Base-by-base conservation (phyloP, 768 basidiomycete genomes). In the Auriscalpium vulgare region DNA sequence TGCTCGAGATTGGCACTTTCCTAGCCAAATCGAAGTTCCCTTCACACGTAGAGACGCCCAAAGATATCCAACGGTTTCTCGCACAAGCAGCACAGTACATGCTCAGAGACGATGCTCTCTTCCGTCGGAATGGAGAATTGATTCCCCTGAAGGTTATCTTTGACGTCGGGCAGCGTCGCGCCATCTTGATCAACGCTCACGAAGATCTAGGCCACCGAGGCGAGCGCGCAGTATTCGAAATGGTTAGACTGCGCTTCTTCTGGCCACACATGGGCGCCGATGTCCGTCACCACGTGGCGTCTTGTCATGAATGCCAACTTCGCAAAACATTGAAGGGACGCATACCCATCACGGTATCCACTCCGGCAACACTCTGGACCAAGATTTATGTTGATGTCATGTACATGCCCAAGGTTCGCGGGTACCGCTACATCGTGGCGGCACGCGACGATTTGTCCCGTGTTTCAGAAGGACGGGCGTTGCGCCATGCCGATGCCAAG, bases 321-420 rank as follows among this genome's bases (percentile, higher is more conserved):
- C 56, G 65, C 0, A 62, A 65, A 0, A 56, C 60, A 0, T 9
- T 53, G 0, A 66, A 67, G 13, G 45, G 74, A 0, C 21, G 52
- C 1, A 61, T 66, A 8, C 68, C 65, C 0, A 60, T 64, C 2
- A 60, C 55, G 0, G 51, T 68, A 1, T 36, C 65, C 1, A 37
- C 35, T 1, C 64, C 67, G 2, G 51, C 61, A 2, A 50, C 59
- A 0, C 59, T 67, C 9, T 76, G 74, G 54, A 16, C 59, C 14
- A 72, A 73, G 38, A 66, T 70, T 0, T 69, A 77, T 38, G 62
- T 74, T 9, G 71, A 79, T 59, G 69, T 71, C 0, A 77, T 79
- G 74, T 61, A 67, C 49, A 69, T 79, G 62, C 74, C 71, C 29
- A 29, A 29, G 4, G 29, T 29, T 29, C 29, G 29, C 4, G 29